Evolutionary conservation across 2,329 filamentous ascomycete species (phyloP).

Genomic region (Bipolaris victoriae): DNA sequence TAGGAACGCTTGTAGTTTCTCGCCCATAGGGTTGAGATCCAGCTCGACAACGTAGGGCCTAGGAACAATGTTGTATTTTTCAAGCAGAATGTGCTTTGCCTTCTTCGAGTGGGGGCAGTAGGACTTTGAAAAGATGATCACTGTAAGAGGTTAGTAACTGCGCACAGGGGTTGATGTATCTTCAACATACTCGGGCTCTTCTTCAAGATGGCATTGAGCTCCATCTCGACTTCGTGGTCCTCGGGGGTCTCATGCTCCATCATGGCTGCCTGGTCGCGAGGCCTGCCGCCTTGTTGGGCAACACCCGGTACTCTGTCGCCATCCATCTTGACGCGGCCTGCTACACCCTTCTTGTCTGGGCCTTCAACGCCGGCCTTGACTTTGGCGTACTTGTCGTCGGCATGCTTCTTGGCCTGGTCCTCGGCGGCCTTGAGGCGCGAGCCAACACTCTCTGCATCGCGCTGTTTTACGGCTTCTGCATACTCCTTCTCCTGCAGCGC

Average conservation of each 20-base stretch:
- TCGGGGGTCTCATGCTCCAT: conserved; percentile 61
- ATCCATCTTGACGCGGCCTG: conserved; percentile 60
- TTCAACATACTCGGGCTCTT: conserved; percentile 72
- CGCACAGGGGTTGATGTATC: background rate
- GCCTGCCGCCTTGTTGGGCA: conserved; percentile 53
- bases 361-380: conserved; percentile 44
- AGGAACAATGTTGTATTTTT: conserved; percentile 83
- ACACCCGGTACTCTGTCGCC: conserved; percentile 49
- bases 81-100: conserved; percentile 83
- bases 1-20: conserved; percentile 73
- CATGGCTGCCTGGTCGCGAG: conserved; percentile 47
- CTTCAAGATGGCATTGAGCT: conserved; percentile 81
- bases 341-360: conserved; percentile 56
- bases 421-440: conserved; percentile 72
- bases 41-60: conserved; percentile 88
- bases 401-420: conserved; percentile 70
- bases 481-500: conserved; percentile 51
- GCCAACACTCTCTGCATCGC: conserved; percentile 61
- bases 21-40: conserved; percentile 78
- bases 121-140: conserved; percentile 94
- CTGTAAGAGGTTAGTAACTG: conserved; percentile 53
- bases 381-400: conserved; percentile 69
- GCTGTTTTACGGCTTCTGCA: conserved; percentile 50
- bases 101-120: conserved; percentile 87
- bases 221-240: conserved; percentile 69